Evolutionary conservation across 306 rosid species (phyloP).

Genomic region (Glycyrrhiza uralensis): DNA sequence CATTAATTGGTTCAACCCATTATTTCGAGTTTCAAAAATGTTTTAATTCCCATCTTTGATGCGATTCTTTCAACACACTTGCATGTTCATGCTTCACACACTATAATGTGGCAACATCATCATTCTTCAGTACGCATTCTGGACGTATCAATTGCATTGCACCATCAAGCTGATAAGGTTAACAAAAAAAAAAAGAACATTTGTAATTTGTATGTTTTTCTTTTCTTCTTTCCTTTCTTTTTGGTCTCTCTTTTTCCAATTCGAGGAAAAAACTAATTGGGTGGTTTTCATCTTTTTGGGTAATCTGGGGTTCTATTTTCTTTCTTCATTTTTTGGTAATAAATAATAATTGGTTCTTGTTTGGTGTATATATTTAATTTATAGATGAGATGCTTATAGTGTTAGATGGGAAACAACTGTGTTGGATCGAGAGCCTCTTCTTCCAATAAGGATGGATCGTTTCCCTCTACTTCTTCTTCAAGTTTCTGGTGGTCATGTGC

Average conservation of each 20-base stretch:
- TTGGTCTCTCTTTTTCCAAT: background rate
- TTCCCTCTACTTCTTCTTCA: conserved; percentile 26
- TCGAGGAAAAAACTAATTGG: background rate
- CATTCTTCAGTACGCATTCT: background rate
- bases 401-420: conserved; percentile 84
- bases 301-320: background rate
- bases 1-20: background rate
- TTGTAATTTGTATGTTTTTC: background rate
- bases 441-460: conserved; percentile 19
- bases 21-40: background rate
- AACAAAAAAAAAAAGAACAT: too few relatives aligned
- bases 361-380: background rate
- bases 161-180: conserved; percentile 11
- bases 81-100: conserved; percentile 5
- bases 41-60: background rate
- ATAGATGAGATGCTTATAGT: conserved; percentile 31
- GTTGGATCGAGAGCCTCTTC: conserved; percentile 40
- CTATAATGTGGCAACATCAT: background rate
- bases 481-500: conserved; percentile 46
- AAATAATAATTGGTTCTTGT: background rate
- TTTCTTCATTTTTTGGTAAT: too few relatives aligned
- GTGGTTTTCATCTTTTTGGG: background rate
- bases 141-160: conserved; percentile 18
- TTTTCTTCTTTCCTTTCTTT: background rate
- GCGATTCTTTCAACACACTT: background rate